phyloP scores from a whole-genome alignment of 805 yeast species.

The Lipomyces kockii region DNA sequence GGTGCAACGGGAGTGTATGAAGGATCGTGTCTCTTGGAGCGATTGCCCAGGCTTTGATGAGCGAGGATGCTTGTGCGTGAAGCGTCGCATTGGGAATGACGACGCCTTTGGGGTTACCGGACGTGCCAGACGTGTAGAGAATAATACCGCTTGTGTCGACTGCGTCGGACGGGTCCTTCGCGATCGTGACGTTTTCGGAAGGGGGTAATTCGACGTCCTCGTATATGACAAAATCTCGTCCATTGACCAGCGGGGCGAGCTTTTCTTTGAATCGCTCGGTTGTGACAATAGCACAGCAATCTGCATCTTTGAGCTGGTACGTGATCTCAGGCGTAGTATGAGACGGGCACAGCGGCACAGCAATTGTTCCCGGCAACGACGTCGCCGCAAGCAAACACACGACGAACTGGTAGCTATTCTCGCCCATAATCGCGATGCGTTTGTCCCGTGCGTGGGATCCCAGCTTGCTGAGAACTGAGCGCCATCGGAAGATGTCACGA shows the following conservation, averaged over 20 bases:
- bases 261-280: constrained; percentile 41
- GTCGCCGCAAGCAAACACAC: constrained; percentile 41
- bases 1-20: constrained; percentile 46
- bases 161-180: constrained; percentile 12
- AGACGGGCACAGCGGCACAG: constrained; percentile 45
- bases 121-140: constrained; percentile 46
- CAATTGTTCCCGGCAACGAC: constrained; percentile 42
- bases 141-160: constrained; percentile 40
- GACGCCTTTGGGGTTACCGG: constrained; percentile 47
- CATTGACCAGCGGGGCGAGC: constrained; percentile 34
- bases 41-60: constrained; percentile 44
- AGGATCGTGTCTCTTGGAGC: constrained; percentile 39
- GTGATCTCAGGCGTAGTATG: constrained; percentile 44
- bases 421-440: constrained; percentile 46
- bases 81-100: constrained; percentile 44
- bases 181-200: constrained; percentile 8
- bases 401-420: constrained; percentile 44
- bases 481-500: constrained; percentile 41
- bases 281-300: constrained; percentile 41
- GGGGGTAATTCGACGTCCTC: constrained; percentile 34
- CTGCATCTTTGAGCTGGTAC: constrained; percentile 43
- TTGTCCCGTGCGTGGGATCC: constrained; percentile 19
- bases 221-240: constrained; percentile 28
- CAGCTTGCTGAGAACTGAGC: constrained; percentile 28
- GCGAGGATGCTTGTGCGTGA: constrained; percentile 43